Evolutionary conservation across 768 basidiomycete genomes (phyloP), one percentile per base, ranked within the genome.

Genomic region (Cyathus striatus): DNA sequence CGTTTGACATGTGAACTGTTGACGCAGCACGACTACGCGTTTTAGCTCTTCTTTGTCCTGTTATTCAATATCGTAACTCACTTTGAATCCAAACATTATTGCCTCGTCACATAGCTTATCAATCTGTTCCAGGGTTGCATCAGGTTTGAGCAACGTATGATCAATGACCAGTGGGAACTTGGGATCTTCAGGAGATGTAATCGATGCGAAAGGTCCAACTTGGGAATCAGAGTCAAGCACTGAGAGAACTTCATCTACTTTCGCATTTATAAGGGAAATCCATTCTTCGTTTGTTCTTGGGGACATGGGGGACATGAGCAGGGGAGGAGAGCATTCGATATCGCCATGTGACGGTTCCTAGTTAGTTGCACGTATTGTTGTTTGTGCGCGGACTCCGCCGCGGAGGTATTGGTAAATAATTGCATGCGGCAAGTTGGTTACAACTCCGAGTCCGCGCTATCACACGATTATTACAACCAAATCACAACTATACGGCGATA

Each of bases 11-110:
- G 62, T 9, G 64, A 48, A 10, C 73, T 72, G 43, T 76, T 76
- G 1, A 78, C 69, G 43, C 76, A 78, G 51, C 75, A 76, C 0
- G 74, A 72, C 76, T 78, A 18, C 13, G n/a, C n/a, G n/a, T n/a
- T n/a, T n/a, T n/a, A n/a, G n/a, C n/a, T n/a, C n/a, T n/a, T n/a
- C n/a, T n/a, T n/a, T n/a, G n/a, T n/a, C n/a, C n/a, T n/a, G n/a
- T n/a, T n/a, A n/a, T n/a, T n/a, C n/a, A n/a, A n/a, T n/a, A n/a
- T n/a, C n/a, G n/a, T n/a, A n/a, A n/a, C n/a, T 12, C 40, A 73
- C 75, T 59, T 74, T 77, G 61, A 77, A 77, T 10, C 64, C 67
- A 53, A 68, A 68, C 35, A 61, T 57, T 17, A 73, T 60, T 0
- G 74, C 75, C 47, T 76, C 68, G 36, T 71, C 66, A 45, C 75